These are phyloP conservation scores for Musa acuminata DNA, from an alignment of 176 grass and related monocot species.

Conservation along the genomic window DNA sequence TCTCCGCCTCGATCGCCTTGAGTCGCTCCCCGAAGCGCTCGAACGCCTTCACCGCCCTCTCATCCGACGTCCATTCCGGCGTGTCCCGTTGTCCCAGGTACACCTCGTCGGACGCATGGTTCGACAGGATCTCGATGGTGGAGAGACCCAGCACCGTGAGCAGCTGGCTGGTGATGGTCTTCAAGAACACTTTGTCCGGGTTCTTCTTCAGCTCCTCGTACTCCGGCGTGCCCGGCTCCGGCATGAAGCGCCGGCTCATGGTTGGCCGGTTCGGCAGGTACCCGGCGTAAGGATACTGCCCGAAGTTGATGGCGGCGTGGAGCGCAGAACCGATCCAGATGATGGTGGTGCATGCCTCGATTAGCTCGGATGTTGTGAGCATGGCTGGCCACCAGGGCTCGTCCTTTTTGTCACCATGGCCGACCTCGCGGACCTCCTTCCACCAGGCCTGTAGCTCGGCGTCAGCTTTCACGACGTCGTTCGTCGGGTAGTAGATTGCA, in stretches of 20 bases:
- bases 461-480: background rate
- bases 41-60: background rate
- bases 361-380: background rate
- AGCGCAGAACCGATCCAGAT: background rate
- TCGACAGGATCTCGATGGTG: background rate
- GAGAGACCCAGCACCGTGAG: background rate
- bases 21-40: background rate
- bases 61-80: background rate
- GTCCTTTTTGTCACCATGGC: background rate
- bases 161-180: background rate
- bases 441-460: background rate
- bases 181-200: background rate
- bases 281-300: background rate
- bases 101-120: background rate
- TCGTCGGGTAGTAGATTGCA: background rate
- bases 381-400: background rate
- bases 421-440: background rate
- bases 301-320: conserved; percentile 6
- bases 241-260: background rate
- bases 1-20: background rate
- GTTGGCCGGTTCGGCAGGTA: background rate
- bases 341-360: background rate
- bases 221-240: background rate
- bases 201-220: background rate
- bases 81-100: background rate